These are phyloP conservation scores for Chrysanthemum seticuspe DNA, from an alignment of 129 eudicot species.

Conservation along the genomic window DNA sequence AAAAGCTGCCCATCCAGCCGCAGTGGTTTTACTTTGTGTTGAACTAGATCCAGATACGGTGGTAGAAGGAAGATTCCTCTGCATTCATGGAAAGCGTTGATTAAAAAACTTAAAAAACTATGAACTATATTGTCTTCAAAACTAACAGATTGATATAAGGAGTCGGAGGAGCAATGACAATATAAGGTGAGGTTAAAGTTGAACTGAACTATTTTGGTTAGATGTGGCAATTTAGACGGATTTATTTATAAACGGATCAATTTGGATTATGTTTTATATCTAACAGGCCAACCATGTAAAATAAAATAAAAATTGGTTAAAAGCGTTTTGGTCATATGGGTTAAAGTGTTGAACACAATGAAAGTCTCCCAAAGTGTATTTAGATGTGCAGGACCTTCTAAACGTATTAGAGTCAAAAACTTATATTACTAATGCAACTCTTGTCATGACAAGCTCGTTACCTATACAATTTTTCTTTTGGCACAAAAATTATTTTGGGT, in stretches of 20 bases:
- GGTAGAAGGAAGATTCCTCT: constrained; percentile 79
- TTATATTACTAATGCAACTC: too few relatives aligned
- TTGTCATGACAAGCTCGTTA: too few relatives aligned
- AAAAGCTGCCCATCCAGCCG: constrained; percentile 99
- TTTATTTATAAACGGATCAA: background rate
- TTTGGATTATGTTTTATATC: constrained; percentile 1
- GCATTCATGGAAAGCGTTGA: constrained; percentile 16
- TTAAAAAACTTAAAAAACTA: background rate
- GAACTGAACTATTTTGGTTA: too few relatives aligned
- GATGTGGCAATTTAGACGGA: background rate
- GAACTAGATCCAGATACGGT: constrained; percentile 78
- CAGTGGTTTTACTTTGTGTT: constrained; percentile 51
- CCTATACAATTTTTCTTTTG: too few relatives aligned
- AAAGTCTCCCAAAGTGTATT: background rate
- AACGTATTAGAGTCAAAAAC: too few relatives aligned
- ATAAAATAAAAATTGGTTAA: background rate
- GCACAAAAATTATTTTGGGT: too few relatives aligned
- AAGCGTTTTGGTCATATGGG: background rate
- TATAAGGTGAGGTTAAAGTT: too few relatives aligned
- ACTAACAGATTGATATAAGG: background rate
- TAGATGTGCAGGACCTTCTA: too few relatives aligned
- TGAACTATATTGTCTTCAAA: background rate
- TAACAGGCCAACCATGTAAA: background rate
- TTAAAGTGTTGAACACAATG: background rate
- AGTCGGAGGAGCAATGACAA: too few relatives aligned